phyloP scores from a whole-genome alignment of 495 filamentous ascomycete species.

The Geopyxis carbonaria region DNA sequence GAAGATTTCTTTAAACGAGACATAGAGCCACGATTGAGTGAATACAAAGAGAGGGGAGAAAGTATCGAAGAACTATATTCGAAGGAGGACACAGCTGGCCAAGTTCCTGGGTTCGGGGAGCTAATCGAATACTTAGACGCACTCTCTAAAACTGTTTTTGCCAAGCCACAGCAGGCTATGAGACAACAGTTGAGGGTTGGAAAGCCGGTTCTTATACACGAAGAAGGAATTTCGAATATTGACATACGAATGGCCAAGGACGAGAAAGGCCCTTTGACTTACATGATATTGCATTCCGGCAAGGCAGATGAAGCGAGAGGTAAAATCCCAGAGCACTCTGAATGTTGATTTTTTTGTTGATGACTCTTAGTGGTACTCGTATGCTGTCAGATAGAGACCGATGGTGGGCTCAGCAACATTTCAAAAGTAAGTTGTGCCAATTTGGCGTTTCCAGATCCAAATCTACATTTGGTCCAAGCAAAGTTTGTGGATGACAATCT shows the following conservation, averaged over 20 bases:
- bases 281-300: constrained; percentile 24
- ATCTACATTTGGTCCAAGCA: constrained; percentile 37
- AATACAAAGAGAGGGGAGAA: constrained; percentile 22
- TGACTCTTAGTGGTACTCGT: constrained; percentile 41
- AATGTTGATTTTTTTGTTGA: no score
- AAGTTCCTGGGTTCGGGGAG: constrained; percentile 36
- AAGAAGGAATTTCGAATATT: constrained; percentile 13
- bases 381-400: constrained; percentile 31
- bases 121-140: constrained; percentile 33
- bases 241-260: constrained; percentile 28
- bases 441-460: constrained; percentile 22
- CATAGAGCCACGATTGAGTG: constrained; percentile 9
- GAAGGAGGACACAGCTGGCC: constrained; percentile 6
- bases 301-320: not conserved
- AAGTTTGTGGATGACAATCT: constrained; percentile 40
- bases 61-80: constrained; percentile 23
- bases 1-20: constrained; percentile 13
- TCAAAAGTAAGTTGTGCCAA: constrained; percentile 30
- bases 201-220: constrained; percentile 31
- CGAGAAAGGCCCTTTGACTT: constrained; percentile 18
- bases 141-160: constrained; percentile 40
- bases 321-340: not conserved
- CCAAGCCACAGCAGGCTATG: constrained; percentile 41
- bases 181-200: constrained; percentile 39
- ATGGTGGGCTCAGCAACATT: constrained; percentile 39